Base-by-base conservation (phyloP, 495 filamentous ascomycete species). In the Xylaria cubensis region DNA sequence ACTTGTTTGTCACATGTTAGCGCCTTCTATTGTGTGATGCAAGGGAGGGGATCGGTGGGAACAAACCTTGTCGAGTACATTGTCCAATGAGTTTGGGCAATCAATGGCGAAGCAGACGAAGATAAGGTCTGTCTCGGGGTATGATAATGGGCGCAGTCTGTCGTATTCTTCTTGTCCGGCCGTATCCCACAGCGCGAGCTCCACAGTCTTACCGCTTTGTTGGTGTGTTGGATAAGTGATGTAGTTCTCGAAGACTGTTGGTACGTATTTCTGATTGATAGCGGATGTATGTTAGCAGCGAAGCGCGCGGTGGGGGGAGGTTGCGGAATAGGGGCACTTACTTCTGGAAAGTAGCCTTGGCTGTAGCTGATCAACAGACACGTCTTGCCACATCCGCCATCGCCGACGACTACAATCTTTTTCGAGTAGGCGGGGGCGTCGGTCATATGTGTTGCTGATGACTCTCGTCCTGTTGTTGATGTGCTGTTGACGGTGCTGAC, bases 31-130 rank as follows among this genome's bases (percentile, higher is more conserved):
- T 53, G 9, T 51, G 44, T 15, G 36, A 50, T 7, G 58, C 50
- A 51, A 21, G 24, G 41, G 39, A 50, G 64, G 1, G 64, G 46
- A 51, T 26, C 64, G 32, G 41, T 17, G 26, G 34, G 41, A 44
- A 77, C 86, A 69, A 81, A 97, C 96, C 91, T 99, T 99, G 84
- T 99, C 96, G 86, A 98, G 92, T 67, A 99, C 96, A 78, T 99
- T 99, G 75, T 99, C 96, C 59, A 99, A 84, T 10, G 96, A 98
- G 78, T 97, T 97, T 21, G 96, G 96, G 81, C 97, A 99, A 84
- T 99, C 96, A 73, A 99, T 97, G 70, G 97, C 97, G 84, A 99
- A 99, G 86, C 96, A 99, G 75, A 99, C 96, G 81, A 99, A 98
- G 51, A 98, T 87, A 19, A 99, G 89, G 80, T 99, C 97, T 26